Percentiles rank a stretch among this genome's conserved stretches.
Conservation (phyloP, 2,329 filamentous ascomycete genomes). For the Camptophora hylomeconis region DNA sequence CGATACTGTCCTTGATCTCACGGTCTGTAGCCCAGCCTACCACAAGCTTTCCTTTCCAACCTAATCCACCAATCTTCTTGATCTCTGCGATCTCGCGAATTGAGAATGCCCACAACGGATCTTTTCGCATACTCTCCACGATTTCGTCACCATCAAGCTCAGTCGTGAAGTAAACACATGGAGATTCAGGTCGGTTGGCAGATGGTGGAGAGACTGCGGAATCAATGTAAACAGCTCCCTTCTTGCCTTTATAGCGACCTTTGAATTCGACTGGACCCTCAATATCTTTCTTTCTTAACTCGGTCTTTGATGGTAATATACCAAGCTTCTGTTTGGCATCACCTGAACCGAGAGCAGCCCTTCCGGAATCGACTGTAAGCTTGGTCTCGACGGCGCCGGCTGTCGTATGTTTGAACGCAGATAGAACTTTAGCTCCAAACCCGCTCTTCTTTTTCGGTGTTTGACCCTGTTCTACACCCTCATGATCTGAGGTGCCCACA, state of each 20-base stretch:
- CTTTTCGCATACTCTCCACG: conserved; percentile 36
- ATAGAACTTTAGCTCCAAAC: conserved; percentile 44
- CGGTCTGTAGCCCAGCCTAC: conserved; percentile 66
- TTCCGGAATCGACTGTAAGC: conserved; percentile 56
- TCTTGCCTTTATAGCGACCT: conserved; percentile 55
- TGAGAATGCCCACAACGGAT: conserved; percentile 55
- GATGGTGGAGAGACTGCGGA: conserved; percentile 23
- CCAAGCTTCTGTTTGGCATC: conserved; percentile 60
- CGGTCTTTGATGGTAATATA: conserved; percentile 43
- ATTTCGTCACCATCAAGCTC: conserved; percentile 31
- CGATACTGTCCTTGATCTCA: conserved; percentile 62
- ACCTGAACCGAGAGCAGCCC: conserved; percentile 46
- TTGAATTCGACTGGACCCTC: conserved; percentile 65
- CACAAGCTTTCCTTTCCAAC: conserved; percentile 74
- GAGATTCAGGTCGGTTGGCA: conserved; percentile 44
- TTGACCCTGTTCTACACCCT: conserved; percentile 25
- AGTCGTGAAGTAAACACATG: conserved; percentile 53
- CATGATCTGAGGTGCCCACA: conserved; percentile 18
- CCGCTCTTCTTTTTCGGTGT: conserved; percentile 29
- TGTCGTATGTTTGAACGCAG: conserved; percentile 55
- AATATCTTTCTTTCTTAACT: conserved; percentile 27
- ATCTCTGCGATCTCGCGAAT: conserved; percentile 60
- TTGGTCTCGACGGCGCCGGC: conserved; percentile 62
- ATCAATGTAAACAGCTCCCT: conserved; percentile 57
- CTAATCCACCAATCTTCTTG: conserved; percentile 67